Conservation (phyloP, 2,329 filamentous ascomycete genomes). For the Sarocladium brachiariae region DNA sequence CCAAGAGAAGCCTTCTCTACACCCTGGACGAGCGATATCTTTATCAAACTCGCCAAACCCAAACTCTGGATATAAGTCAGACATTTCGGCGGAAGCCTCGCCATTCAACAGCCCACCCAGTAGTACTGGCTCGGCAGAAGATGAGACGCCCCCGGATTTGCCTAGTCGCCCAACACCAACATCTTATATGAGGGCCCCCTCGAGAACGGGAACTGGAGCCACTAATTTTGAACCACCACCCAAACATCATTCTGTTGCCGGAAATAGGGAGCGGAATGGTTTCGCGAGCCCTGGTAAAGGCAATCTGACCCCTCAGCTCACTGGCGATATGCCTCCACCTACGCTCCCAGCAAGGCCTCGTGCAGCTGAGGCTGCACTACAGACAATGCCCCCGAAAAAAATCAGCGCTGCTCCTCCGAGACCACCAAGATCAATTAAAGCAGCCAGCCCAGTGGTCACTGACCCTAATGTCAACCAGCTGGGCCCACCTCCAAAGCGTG, state of each 20-base stretch:
- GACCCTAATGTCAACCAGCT: conserved; percentile 6
- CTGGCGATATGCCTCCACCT: conserved; percentile 36
- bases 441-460: conserved; percentile 10
- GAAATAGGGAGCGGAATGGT: conserved; percentile 33
- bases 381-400: conserved; percentile 14
- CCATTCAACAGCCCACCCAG: conserved; percentile 84
- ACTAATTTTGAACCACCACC: conserved; percentile 44
- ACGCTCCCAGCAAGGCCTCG: conserved; percentile 43
- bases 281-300: conserved; percentile 31
- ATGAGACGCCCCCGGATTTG: conserved; percentile 42
- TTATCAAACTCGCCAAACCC: background rate
- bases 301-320: conserved; percentile 31
- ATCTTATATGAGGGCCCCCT: conserved; percentile 16
- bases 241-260: conserved; percentile 40
- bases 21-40: background rate
- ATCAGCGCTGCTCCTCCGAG: conserved; percentile 28
- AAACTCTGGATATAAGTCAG: conserved; percentile 12
- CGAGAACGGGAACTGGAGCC: conserved; percentile 17
- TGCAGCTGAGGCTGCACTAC: conserved; percentile 19
- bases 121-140: conserved; percentile 52
- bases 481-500: conserved; percentile 19
- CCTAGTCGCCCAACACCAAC: conserved; percentile 44
- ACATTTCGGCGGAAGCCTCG: conserved; percentile 45
- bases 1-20: background rate
- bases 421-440: conserved; percentile 28